Evolutionary conservation across 768 basidiomycete genomes (phyloP), one percentile per base, ranked within the genome.

Genomic region (Pleurotus tuoliensis): DNA sequence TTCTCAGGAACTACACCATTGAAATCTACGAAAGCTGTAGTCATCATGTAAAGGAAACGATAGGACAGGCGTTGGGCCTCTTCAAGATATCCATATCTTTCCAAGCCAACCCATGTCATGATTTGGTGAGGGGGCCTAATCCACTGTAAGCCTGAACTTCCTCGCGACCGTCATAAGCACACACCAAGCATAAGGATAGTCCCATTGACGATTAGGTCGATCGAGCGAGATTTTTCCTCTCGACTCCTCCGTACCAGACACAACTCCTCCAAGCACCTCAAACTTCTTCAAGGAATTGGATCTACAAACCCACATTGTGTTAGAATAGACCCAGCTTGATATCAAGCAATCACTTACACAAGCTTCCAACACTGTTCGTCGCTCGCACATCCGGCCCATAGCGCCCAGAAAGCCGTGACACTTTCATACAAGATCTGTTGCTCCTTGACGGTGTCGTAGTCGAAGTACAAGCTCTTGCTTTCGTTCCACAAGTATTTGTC

Each of bases 1-100:
- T 98, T 98, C 76, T 98, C 96, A 0, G 96, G 95, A 1, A 98
- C 94, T 37, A 97, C 93, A 3, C 96, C 96, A 70, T 98, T 98
- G 72, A 97, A 98, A 69, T 96, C 93, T 53, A 97, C 94, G 62
- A 93, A 91, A 2, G 92, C 91, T 0, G 88, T 90, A 8, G 94
- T 94, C 90, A 94, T 92, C 95, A 99, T 97, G 76, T 98, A 98
- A n/a, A 97, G 81, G 84, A 91, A 99, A 52, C 96, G 80, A 72
- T 99, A 99, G 1, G 96, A 88, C 48, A 98, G 74, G 47, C 97
- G 82, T 61, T 96, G 93, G 1, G 94, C 92, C 60, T 97, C 94
- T 60, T 96, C 92, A 3, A 90, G 76, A 69, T 94, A 97, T 2
- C 96, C 96, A 66, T 99, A 99, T 53, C 96, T 87, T 63, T 97